Base-by-base conservation (phyloP, 768 basidiomycete genomes). In the Obba rivulosa region DNA sequence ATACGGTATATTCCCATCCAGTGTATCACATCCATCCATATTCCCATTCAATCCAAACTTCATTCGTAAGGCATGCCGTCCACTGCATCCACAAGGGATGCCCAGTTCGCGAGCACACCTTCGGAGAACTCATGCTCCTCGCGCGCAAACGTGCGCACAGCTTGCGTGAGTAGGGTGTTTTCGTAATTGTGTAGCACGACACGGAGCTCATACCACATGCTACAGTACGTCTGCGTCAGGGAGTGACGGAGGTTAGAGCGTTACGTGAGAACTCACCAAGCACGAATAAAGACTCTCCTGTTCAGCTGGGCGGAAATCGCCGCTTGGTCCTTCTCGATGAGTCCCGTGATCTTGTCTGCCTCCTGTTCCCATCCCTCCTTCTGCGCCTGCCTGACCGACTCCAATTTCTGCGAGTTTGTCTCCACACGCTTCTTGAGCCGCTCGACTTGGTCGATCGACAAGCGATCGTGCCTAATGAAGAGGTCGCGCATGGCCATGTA, bases 141-240 rank as follows among this genome's bases (percentile, higher is more conserved):
- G 44, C 74, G 74, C 2, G 83, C 81, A 63, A 93, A 88, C 1
- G 69, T 68, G 63, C 89, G 82, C 51, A 85, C 81, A 2, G 85
- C 71, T 52, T 84, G 74, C 0, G 87, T 86, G 22, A 94, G 67
- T 31, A 94, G 74, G 0, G 87, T 76, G 56, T 92, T 90, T 69
- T 96, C 93, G 46, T 87, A 75, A 55, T 94, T 92, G 65, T 96
- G 92, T 39, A 95, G 70, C 34, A 97, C 85, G 16, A 92, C 88
- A 20, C 90, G 82, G n/a, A 95, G 74, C 65, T 97, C 93, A 58
- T 95, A 89, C 92, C 93, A 97, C 78, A 96, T 80, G 55, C 93
- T 92, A 56, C 20, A 25, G 40, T 45, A 41, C 8, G 41, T 43
- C 16, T 37, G 34, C 38, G 45, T 35, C 4, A 13, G 11, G 23